A percentile compares a stretch with the other conserved stretches of the same genome.
Evolutionary conservation across 2,329 filamentous ascomycete species (phyloP).

Genomic region (Penicillium corylophilum): DNA sequence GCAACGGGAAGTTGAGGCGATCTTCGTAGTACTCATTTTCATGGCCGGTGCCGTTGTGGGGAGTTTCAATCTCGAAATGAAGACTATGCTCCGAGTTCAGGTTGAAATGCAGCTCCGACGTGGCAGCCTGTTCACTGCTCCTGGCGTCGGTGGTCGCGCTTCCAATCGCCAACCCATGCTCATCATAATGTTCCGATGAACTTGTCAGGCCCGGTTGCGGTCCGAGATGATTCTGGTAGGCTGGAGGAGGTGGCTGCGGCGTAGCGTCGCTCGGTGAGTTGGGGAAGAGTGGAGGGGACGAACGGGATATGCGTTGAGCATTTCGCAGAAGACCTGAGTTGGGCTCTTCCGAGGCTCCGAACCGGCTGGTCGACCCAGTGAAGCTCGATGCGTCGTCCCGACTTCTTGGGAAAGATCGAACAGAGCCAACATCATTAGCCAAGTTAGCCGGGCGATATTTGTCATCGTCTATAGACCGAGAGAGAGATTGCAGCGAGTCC

Average conservation of each 20-base stretch:
- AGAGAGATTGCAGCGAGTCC: constrained; percentile 83
- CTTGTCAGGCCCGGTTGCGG: constrained; percentile 6
- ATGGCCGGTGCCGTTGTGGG: neutral
- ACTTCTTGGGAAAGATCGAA: constrained; percentile 36
- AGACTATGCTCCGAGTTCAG: constrained; percentile 15
- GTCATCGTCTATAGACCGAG: constrained; percentile 76
- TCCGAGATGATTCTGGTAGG: constrained; percentile 19
- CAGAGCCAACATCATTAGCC: constrained; percentile 49
- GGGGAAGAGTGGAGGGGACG: constrained; percentile 43
- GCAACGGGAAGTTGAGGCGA: constrained; percentile 23
- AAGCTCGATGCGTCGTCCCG: constrained; percentile 55
- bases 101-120: constrained; percentile 14
- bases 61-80: constrained; percentile 17
- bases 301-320: constrained; percentile 59
- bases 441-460: constrained; percentile 69
- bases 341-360: constrained; percentile 46
- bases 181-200: constrained; percentile 14
- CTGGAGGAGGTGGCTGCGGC: constrained; percentile 4
- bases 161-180: constrained; percentile 14
- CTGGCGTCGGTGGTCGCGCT: constrained; percentile 9
- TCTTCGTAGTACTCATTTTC: constrained; percentile 9
- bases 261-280: constrained; percentile 16
- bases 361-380: constrained; percentile 49
- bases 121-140: neutral
- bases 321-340: constrained; percentile 56